Evolutionary conservation across 225 moss, liverwort and hornwort genomes (phyloP).

Genomic region (Rhytidiadelphus loreus): DNA sequence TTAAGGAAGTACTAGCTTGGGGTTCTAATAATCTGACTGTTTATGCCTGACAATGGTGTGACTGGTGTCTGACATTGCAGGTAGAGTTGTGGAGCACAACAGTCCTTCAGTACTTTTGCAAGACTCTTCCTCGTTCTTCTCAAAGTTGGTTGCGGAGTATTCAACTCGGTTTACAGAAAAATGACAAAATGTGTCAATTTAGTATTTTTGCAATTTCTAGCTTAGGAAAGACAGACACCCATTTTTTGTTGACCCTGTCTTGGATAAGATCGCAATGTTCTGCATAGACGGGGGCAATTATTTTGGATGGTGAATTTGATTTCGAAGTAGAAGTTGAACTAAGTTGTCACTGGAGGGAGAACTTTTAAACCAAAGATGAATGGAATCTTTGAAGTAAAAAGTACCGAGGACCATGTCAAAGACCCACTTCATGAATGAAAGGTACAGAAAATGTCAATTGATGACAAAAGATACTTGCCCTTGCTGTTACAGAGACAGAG

Average conservation of each 20-base stretch:
- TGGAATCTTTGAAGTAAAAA: neutral
- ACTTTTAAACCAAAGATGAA: neutral
- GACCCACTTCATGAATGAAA: neutral
- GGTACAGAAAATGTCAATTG: neutral
- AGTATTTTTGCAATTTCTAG: neutral
- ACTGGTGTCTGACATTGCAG: neutral
- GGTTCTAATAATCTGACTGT: neutral
- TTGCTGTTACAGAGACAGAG: neutral
- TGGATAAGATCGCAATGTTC: neutral
- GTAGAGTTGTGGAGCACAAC: conserved; percentile 20
- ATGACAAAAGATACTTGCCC: neutral
- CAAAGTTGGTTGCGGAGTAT: conserved; percentile 23
- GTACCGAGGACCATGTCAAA: neutral
- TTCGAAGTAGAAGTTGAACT: neutral
- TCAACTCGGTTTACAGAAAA: neutral
- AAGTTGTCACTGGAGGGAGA: neutral
- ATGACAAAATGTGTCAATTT: neutral
- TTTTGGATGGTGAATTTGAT: neutral
- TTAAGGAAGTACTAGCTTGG: neutral
- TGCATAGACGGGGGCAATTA: neutral
- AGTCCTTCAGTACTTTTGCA: conserved; percentile 13
- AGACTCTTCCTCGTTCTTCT: conserved; percentile 26
- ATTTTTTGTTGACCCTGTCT: neutral
- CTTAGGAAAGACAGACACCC: neutral
- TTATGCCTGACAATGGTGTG: neutral